These are phyloP conservation scores for Helianthus tuberosus DNA, from an alignment of 129 eudicot genomes.

Conservation along the genomic window DNA sequence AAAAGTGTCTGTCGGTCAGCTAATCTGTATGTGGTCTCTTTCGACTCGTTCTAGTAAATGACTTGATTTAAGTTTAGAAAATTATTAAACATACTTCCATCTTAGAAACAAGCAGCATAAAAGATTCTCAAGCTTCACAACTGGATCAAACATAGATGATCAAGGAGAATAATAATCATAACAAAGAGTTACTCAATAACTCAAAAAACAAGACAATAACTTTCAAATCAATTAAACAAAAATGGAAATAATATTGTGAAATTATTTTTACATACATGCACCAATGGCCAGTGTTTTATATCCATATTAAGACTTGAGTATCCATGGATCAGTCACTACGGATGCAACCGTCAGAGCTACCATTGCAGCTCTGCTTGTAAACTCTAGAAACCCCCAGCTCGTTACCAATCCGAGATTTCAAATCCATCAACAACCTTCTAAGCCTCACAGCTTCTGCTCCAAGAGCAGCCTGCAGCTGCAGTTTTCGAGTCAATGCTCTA, in stretches of 20 bases:
- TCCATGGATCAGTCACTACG: conserved; percentile 25
- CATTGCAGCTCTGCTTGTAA: conserved; percentile 25
- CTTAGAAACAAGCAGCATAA: neutral
- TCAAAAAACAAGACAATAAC: too few relatives aligned
- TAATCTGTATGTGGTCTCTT: neutral
- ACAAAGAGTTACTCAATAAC: too few relatives aligned
- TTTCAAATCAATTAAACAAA: too few relatives aligned
- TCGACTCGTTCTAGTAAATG: neutral
- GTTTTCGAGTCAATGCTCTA: conserved; percentile 47
- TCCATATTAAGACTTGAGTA: too few relatives aligned
- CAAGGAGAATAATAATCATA: too few relatives aligned
- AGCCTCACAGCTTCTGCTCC: conserved; percentile 59
- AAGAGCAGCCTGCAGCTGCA: conserved; percentile 52
- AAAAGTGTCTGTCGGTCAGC: too few relatives aligned
- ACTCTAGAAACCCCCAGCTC: conserved; percentile 39
- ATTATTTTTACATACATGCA: too few relatives aligned
- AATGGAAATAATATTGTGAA: too few relatives aligned
- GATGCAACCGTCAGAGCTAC: conserved; percentile 13
- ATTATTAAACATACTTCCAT: neutral
- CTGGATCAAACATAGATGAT: too few relatives aligned
- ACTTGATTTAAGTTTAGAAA: neutral
- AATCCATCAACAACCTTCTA: conserved; percentile 41
- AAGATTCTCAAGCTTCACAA: neutral
- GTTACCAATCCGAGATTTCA: conserved; percentile 43
- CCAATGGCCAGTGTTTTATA: too few relatives aligned